Conservation (phyloP, 768 basidiomycete species). For the Boletus rubropictus region DNA sequence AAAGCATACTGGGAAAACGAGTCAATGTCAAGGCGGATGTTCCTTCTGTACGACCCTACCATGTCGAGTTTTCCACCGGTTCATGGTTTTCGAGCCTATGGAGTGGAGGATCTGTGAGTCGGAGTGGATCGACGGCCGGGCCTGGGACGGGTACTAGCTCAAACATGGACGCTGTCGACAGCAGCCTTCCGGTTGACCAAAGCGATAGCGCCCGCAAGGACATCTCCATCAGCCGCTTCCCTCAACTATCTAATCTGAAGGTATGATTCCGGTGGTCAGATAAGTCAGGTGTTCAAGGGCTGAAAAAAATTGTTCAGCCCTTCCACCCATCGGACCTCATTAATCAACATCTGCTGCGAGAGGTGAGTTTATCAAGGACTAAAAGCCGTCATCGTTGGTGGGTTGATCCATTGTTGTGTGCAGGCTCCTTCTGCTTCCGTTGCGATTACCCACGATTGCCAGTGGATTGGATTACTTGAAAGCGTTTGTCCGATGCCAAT, state of each 20-base stretch:
- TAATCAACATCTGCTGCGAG: constrained; percentile 4
- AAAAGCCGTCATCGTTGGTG: not conserved
- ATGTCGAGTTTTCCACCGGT: not conserved
- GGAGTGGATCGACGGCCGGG: not conserved
- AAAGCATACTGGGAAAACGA: constrained; percentile 5
- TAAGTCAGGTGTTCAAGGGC: not conserved
- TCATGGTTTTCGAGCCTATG: not conserved
- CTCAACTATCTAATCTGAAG: not conserved
- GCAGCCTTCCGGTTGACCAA: not conserved
- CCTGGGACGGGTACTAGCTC: not conserved
- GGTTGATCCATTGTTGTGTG: not conserved
- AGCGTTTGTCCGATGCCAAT: not conserved
- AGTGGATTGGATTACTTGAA: constrained; percentile 7
- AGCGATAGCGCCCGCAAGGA: not conserved
- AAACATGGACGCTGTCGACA: not conserved
- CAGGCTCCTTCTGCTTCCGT: constrained; percentile 8
- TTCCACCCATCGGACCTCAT: constrained; percentile 13
- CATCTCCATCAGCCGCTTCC: not conserved
- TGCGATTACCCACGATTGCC: constrained; percentile 7
- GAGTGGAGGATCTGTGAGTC: not conserved
- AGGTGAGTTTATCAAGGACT: not conserved
- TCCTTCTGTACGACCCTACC: not conserved
- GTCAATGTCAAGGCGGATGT: not conserved
- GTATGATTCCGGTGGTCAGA: not conserved
- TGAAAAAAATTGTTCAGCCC: not conserved